Conservation (phyloP, 768 basidiomycete genomes). For the Neoboletus magnificus region DNA sequence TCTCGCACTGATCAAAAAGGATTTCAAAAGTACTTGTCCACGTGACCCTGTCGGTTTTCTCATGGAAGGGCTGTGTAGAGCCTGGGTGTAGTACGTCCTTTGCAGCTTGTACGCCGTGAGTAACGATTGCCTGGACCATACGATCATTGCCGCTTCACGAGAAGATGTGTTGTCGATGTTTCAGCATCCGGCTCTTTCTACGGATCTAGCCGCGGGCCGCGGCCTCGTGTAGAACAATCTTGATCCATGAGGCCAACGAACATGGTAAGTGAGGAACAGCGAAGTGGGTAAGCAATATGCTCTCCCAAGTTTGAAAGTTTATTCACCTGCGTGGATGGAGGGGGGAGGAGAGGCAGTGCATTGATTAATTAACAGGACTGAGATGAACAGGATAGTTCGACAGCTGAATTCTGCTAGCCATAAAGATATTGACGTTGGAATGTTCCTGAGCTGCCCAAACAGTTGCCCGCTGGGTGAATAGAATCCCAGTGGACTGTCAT, state of each 20-base stretch:
- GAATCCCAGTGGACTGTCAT: background rate
- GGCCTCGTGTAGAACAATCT: conserved; percentile 17
- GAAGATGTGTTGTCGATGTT: background rate
- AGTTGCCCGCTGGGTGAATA: background rate
- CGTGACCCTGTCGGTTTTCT: background rate
- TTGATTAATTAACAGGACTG: background rate
- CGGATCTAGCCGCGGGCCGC: conserved; percentile 12
- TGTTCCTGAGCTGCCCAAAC: background rate
- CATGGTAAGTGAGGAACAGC: conserved; percentile 7
- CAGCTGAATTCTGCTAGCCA: background rate
- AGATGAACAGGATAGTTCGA: background rate
- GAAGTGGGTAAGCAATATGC: conserved; percentile 1
- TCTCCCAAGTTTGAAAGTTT: conserved; percentile 13
- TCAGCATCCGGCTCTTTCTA: background rate
- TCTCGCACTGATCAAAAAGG: conserved; percentile 5
- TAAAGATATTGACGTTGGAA: background rate
- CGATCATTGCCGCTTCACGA: background rate
- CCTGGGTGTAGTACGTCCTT: no score
- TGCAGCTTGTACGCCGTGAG: background rate
- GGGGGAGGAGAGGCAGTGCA: background rate
- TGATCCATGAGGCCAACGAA: conserved; percentile 7
- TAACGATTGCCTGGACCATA: background rate
- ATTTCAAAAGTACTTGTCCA: background rate
- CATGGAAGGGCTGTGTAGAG: background rate
- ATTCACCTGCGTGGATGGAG: conserved; percentile 7